Base-by-base conservation (phyloP, 495 filamentous ascomycete species). In the Lineolata rhizophorae region DNA sequence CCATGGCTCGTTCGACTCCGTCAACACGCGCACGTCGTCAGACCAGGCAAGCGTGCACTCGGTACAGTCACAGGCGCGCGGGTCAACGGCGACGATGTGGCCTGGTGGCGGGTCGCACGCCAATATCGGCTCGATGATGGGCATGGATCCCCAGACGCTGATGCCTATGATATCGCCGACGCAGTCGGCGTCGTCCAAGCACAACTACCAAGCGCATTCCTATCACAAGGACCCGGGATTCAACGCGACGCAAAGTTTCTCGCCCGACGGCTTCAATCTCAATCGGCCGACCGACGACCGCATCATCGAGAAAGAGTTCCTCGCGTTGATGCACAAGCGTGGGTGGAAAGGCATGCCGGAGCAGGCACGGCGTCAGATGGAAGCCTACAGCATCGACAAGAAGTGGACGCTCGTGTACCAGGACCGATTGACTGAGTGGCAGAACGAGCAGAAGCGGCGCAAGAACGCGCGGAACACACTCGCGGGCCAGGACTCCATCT, bases 391-490 rank as follows among this genome's bases (percentile, higher is more conserved):
- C 9, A 63, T 85, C 17, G 65, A 67, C 27, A 95, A 95, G 58
- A 97, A 97, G 58, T 97, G 87, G 87, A 90, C 81, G 1, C 60
- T 97, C 37, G 81, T 97, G 30, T 73, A 94, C 49, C 85, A 97
- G 49, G 87, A 97, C 56, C 73, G 81, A 21, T 58, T 95, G 46
- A 76, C 82, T 2, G 90, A 95, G 55, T 72, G 72, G 58, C 83
- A 97, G 59, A 77, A 80, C 14, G 85, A 94, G 44, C 79, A 92
- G 56, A 94, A 85, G 55, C 72, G 83, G 41, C 55, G 72, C 35
- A 66, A 70, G 36, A 74, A 72, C 36, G 69, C 76, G 15, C 67
- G 70, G 34, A 58, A 62, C 27, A 73, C 68, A 0, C 60, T 70
- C 39, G 58, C 64, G 4, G 53, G 52, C 34, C 54, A 62, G 35